Conservation (phyloP, 306 rosid species). For the Ammopiptanthus mongolicus region DNA sequence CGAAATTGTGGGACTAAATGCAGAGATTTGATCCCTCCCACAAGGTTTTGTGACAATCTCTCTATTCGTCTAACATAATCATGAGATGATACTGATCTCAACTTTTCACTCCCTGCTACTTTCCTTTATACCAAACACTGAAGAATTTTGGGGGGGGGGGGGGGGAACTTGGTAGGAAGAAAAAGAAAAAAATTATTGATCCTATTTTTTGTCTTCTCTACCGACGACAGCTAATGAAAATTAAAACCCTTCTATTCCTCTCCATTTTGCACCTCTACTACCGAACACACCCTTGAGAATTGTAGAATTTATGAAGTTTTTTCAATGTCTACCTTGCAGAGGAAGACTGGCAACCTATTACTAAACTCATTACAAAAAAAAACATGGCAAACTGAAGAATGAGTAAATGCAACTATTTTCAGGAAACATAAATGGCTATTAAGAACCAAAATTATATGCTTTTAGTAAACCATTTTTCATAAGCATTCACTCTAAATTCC, state of each 20-base stretch:
- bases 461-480: neutral
- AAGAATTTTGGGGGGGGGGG: too few relatives aligned
- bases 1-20: neutral
- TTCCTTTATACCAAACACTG: neutral
- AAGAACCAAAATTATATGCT: neutral
- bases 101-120: neutral
- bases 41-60: neutral
- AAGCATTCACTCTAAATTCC: constrained; percentile 5
- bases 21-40: neutral
- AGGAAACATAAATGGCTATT: neutral
- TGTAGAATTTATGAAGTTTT: neutral
- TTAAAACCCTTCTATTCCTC: neutral
- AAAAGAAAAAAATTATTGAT: neutral
- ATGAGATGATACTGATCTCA: neutral
- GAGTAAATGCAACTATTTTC: neutral
- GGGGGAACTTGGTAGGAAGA: neutral
- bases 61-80: neutral
- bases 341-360: neutral
- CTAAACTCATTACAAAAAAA: neutral
- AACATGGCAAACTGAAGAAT: neutral
- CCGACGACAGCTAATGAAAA: neutral
- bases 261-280: neutral
- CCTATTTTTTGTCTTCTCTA: neutral
- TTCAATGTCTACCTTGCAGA: neutral
- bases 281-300: neutral